A percentile compares a stretch with the other conserved stretches of the same genome.
phyloP scores from a whole-genome alignment of 441 rosid species.

The Geranium incanum region DNA sequence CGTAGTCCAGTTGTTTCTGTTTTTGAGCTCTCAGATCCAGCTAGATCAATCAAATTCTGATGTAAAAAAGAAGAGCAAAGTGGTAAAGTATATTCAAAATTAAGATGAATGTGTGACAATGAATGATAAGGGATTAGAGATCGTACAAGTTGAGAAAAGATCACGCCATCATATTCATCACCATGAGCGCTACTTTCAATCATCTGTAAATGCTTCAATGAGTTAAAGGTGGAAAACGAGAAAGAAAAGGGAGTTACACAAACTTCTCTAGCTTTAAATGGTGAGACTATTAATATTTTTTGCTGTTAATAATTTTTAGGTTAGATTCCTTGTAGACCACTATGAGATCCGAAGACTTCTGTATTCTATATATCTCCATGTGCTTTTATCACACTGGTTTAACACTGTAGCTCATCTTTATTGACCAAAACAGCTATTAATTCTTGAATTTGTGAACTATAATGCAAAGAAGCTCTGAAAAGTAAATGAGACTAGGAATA shows the following conservation, averaged over 20 bases:
- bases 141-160: constrained; percentile 95
- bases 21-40: constrained; percentile 99
- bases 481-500: not conserved
- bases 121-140: constrained; percentile 17
- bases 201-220: constrained; percentile 56
- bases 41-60: constrained; percentile 97
- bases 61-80: constrained; percentile 14
- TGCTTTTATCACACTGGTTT: not conserved
- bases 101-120: constrained; percentile 15
- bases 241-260: not conserved
- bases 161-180: constrained; percentile 98
- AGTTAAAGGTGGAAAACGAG: constrained; percentile 9
- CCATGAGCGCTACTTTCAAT: constrained; percentile 92
- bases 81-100: constrained; percentile 19
- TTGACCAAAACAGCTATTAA: not conserved
- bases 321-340: not conserved
- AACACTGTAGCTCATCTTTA: not conserved
- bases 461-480: not conserved
- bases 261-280: not conserved
- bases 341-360: not conserved
- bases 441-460: not conserved
- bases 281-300: not conserved
- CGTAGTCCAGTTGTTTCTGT: constrained; percentile 96
- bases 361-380: not conserved
- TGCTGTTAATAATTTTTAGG: not conserved